Percentiles rank a stretch among this genome's conserved stretches.
These are phyloP conservation scores for Linnemannia hyalina DNA, from an alignment of 192 early-diverging fungal species.

Conservation along the genomic window DNA sequence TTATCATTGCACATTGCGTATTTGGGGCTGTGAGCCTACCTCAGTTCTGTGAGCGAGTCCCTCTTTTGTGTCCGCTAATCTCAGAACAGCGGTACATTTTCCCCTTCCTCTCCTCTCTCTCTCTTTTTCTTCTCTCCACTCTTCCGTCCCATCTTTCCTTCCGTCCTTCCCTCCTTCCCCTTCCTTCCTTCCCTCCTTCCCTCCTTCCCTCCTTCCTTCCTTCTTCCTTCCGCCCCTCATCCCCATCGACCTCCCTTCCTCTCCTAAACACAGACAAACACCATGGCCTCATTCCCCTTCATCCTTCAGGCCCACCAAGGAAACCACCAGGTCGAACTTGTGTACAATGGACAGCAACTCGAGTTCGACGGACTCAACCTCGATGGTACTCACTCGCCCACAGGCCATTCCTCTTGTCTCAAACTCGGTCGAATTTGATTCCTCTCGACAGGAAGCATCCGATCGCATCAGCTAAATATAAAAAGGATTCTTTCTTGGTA, in stretches of 20 bases:
- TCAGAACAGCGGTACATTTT: too few species aligned
- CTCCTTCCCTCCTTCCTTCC: neutral
- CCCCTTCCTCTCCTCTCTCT: neutral
- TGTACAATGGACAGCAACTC: conserved; percentile 44
- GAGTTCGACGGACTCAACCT: conserved; percentile 29
- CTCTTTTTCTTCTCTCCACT: neutral
- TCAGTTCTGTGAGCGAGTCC: too few species aligned
- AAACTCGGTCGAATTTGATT: neutral
- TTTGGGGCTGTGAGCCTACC: too few species aligned
- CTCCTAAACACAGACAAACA: too few species aligned
- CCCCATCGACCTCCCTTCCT: neutral
- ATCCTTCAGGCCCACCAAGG: conserved; percentile 25
- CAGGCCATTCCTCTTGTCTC: neutral
- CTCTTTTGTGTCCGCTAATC: too few species aligned
- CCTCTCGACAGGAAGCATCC: neutral
- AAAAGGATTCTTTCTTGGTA: neutral
- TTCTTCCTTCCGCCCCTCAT: neutral
- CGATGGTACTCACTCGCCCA: conserved; percentile 19
- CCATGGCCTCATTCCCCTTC: conserved; percentile 49
- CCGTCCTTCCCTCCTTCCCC: too few species aligned
- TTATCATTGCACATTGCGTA: too few species aligned
- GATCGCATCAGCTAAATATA: neutral
- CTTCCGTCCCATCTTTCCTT: neutral
- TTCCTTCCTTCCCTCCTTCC: too few species aligned
- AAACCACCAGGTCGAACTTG: conserved; percentile 36